Percentiles rank a stretch among this genome's conserved stretches.
phyloP scores from a whole-genome alignment of 192 early-diverging fungal genomes.

The Mortierella hygrophila region DNA sequence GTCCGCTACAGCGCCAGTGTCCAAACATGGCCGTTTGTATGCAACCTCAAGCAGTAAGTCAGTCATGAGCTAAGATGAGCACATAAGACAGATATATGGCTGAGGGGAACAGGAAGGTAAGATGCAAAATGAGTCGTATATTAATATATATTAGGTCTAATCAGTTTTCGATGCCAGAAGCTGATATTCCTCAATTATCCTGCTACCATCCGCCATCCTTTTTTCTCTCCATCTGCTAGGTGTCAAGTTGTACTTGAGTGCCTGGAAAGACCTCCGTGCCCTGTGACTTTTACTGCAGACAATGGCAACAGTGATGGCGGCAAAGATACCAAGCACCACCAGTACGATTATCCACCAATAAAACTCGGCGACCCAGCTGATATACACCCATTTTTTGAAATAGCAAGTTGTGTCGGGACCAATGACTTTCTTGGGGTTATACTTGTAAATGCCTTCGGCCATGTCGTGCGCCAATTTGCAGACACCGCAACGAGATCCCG shows the following conservation, averaged over 20 bases:
- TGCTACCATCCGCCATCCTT: background rate
- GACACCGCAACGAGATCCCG: slow-evolving; percentile 17
- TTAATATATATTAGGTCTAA: no score
- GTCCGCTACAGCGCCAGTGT: no score
- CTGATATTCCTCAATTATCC: background rate
- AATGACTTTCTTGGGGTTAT: slow-evolving; percentile 8
- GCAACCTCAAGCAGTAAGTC: no score
- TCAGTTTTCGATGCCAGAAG: background rate
- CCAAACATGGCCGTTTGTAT: no score
- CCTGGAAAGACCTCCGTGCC: background rate
- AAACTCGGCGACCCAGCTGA: slow-evolving; percentile 21
- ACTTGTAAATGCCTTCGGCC: background rate
- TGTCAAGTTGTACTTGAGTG: slow-evolving; percentile 1
- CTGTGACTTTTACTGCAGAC: background rate
- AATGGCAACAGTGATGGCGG: background rate
- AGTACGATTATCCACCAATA: slow-evolving; percentile 20
- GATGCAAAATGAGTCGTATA: no score
- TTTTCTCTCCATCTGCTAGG: slow-evolving; percentile 4
- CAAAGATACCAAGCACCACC: slow-evolving; percentile 11
- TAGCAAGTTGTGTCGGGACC: slow-evolving; percentile 22
- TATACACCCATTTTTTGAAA: slow-evolving; percentile 20
- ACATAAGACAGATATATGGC: no score
- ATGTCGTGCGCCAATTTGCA: slow-evolving; percentile 29
- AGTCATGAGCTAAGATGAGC: no score
- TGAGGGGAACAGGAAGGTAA: no score